These are phyloP conservation scores for Camellia japonica DNA, from an alignment of 148 eudicot genomes.

Conservation along the genomic window DNA sequence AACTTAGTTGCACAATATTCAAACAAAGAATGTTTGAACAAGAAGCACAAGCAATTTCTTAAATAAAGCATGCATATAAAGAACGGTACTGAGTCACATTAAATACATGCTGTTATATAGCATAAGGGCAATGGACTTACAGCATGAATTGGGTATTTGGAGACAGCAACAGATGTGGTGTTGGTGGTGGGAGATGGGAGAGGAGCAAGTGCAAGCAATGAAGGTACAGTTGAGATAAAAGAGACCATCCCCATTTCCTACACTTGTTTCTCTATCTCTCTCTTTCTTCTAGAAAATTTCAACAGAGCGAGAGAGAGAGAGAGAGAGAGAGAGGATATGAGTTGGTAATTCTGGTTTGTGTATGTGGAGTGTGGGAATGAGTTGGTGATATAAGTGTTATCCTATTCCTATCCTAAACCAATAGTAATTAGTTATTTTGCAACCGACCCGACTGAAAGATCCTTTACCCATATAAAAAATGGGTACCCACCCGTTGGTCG, in stretches of 20 bases:
- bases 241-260: conserved; percentile 46
- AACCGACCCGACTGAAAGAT: neutral
- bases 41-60: neutral
- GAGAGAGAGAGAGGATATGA: neutral
- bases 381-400: conserved; percentile 6
- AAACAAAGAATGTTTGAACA: neutral
- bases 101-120: neutral
- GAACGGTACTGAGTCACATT: neutral
- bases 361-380: conserved; percentile 8
- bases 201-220: conserved; percentile 36
- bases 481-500: too few relatives aligned
- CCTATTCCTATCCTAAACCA: conserved; percentile 4
- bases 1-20: neutral
- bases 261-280: too few relatives aligned
- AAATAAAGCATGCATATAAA: neutral
- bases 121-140: conserved; percentile 30
- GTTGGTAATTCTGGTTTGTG: neutral
- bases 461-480: neutral
- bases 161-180: conserved; percentile 21
- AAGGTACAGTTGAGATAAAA: conserved; percentile 63
- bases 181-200: conserved; percentile 28
- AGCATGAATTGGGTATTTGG: conserved; percentile 27
- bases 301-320: neutral
- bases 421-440: neutral
- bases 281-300: neutral